Base-by-base conservation (phyloP, 441 rosid genomes). In the Croton laevigatus region DNA sequence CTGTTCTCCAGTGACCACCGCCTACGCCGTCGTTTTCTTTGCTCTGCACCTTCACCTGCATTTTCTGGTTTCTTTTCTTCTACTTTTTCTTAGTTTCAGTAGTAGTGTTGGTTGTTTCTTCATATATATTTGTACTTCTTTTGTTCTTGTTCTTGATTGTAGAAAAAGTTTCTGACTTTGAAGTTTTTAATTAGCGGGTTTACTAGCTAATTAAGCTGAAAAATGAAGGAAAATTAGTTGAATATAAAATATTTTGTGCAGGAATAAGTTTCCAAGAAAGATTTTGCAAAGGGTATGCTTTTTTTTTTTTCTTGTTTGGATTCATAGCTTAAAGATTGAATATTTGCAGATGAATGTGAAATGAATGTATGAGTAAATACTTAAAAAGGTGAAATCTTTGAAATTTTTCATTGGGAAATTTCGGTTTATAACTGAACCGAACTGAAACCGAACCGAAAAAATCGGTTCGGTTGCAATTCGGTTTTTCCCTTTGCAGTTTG, bases 311-410 rank as follows among this genome's bases (percentile, higher is more conserved):
- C 9, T 8, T 40, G 7, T 40, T 40, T 40, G 44, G 44, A 13
- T 64, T 46, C 54, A 32, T 46, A 48, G 66, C 9, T 8, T 48
- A 38, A 44, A n/a, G n/a, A n/a, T n/a, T n/a, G n/a, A n/a, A n/a
- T n/a, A n/a, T 46, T 59, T 69, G 34, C 66, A 46, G 58, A 19
- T 45, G 66, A 48, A n/a, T n/a, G n/a, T n/a, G n/a, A n/a, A n/a
- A n/a, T n/a, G n/a, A n/a, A 40, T 62, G 23, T 53, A 8, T 49
- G 19, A 44, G 10, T 63, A 14, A 10, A 13, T 45, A 13, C 53
- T 37, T 60, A 32, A 34, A 38, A 11, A n/a, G 46, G 66, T 60
- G 22, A 34, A 17, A 32, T 36, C 14, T n/a, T 7, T 60, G 46
- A 9, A 46, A 6, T 40, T 34, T 55, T 22, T 65, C 32, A n/a